Conservation (phyloP, 345 rosid genomes). For the Xanthoceras sorbifolium region DNA sequence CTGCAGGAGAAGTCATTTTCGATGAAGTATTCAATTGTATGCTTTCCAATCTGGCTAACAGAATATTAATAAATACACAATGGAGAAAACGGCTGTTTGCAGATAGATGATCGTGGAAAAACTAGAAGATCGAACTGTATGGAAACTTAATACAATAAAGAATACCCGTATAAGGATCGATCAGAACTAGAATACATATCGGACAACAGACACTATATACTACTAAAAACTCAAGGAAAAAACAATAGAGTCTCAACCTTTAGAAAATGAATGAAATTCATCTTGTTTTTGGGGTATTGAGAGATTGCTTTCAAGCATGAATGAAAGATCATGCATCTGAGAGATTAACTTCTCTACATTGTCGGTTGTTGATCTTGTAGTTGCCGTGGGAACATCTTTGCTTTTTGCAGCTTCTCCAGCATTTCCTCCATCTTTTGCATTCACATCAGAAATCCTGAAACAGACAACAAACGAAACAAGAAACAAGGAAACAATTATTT, state of each 20-base stretch:
- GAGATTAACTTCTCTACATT: slow-evolving; percentile 55
- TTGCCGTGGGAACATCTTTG: slow-evolving; percentile 23
- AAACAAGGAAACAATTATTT: neutral
- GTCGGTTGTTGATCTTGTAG: slow-evolving; percentile 34
- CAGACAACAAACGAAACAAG: slow-evolving; percentile 9
- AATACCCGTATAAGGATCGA: neutral
- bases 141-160: neutral
- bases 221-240: neutral
- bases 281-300: slow-evolving; percentile 47
- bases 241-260: slow-evolving; percentile 8
- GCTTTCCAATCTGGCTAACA: neutral
- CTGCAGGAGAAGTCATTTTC: neutral
- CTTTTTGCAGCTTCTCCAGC: slow-evolving; percentile 29
- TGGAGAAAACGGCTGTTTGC: neutral
- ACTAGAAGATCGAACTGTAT: neutral
- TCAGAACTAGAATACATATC: slow-evolving; percentile 1
- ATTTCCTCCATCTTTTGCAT: slow-evolving; percentile 30
- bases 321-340: slow-evolving; percentile 90
- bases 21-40: neutral
- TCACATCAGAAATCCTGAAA: slow-evolving; percentile 39
- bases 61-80: neutral
- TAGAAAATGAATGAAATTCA: slow-evolving; percentile 15
- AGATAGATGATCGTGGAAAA: neutral
- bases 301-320: slow-evolving; percentile 73
- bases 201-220: slow-evolving; percentile 6